These are phyloP conservation scores for Cystobasidium pallidum DNA, from an alignment of 1,284 basidiomycete genomes.

Conservation along the genomic window DNA sequence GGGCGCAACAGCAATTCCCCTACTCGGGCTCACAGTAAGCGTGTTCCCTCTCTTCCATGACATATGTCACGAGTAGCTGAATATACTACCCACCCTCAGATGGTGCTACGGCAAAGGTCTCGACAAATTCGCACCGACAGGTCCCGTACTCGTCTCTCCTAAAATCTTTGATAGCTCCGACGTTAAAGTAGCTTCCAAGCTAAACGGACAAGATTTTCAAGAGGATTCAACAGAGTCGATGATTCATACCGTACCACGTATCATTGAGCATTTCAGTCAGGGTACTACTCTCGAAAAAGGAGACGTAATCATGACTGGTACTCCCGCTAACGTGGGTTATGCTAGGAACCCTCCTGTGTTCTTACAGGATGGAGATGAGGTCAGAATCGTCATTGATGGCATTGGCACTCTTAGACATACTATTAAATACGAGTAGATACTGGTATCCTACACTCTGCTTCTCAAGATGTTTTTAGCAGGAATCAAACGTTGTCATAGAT, in stretches of 20 bases:
- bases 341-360: conserved; percentile 50
- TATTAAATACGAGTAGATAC: conserved; percentile 34
- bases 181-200: conserved; percentile 52
- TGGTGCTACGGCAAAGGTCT: conserved; percentile 54
- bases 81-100: conserved; percentile 11
- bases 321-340: conserved; percentile 51
- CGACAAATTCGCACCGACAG: conserved; percentile 58
- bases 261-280: conserved; percentile 55
- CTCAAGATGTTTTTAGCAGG: background rate
- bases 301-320: conserved; percentile 47
- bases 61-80: too few species aligned
- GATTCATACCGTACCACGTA: conserved; percentile 56
- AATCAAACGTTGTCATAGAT: background rate
- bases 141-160: conserved; percentile 44
- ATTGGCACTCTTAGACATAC: conserved; percentile 51
- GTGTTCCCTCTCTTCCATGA: background rate
- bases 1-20: conserved; percentile 38
- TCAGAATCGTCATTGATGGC: conserved; percentile 54
- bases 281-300: conserved; percentile 56
- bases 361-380: conserved; percentile 54
- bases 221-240: conserved; percentile 53
- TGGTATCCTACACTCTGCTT: background rate
- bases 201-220: conserved; percentile 56
- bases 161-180: conserved; percentile 51
- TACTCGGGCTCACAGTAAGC: conserved; percentile 39